A percentile compares a stretch with the other conserved stretches of the same genome.
These are phyloP conservation scores for Zygnema cylindricum DNA, from an alignment of 139 green algal species.

Conservation along the genomic window DNA sequence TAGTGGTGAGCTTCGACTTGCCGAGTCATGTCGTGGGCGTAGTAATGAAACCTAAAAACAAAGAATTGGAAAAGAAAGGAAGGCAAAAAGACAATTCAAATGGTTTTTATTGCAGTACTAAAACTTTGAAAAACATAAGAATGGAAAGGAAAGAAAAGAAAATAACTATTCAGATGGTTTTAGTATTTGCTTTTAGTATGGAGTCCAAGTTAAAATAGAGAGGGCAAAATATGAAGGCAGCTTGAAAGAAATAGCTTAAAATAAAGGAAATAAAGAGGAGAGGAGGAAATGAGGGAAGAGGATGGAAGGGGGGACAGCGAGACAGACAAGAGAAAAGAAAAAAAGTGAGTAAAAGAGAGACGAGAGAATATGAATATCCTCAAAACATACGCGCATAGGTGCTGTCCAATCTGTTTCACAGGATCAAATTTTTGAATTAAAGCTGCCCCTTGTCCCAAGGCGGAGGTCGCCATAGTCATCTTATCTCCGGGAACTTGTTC, in stretches of 20 bases:
- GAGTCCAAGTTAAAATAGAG: not conserved
- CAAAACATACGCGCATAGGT: constrained; percentile 42
- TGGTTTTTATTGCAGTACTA: not conserved
- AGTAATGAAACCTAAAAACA: constrained; percentile 55
- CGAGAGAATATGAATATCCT: not conserved
- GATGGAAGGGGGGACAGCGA: not conserved
- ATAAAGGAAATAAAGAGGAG: not conserved
- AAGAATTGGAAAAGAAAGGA: not conserved
- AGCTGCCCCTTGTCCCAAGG: constrained; percentile 21
- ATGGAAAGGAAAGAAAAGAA: not conserved
- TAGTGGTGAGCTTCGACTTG: constrained; percentile 79
- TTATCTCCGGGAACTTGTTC: constrained; percentile 15
- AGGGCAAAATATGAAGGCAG: not conserved
- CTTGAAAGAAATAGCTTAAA: not conserved
- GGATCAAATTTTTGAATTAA: constrained; percentile 30
- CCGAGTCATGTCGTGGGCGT: constrained; percentile 54
- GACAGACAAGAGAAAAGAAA: not conserved
- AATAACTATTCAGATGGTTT: not conserved
- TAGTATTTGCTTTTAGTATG: not conserved
- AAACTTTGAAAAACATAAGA: not conserved
- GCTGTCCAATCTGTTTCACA: constrained; percentile 33
- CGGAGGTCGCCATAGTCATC: not conserved
- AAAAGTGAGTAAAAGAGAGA: not conserved
- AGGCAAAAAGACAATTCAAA: not conserved
- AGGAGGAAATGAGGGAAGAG: not conserved